Percentiles rank a stretch among this genome's conserved stretches.
Conservation (phyloP, 768 basidiomycete genomes). For the Tylopilus sp. region DNA sequence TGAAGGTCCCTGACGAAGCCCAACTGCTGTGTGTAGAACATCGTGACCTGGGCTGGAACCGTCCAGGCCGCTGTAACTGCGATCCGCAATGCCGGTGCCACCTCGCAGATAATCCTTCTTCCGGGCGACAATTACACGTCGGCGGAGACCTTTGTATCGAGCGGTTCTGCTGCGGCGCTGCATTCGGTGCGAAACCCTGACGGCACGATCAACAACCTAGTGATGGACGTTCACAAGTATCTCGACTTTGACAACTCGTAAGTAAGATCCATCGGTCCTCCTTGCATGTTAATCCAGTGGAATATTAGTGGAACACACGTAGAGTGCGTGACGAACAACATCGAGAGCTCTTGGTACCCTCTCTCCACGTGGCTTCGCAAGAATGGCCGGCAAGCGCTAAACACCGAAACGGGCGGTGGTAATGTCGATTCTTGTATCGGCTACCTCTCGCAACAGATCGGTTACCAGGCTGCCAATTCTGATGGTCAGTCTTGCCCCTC, state of each 20-base stretch:
- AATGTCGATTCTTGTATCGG: conserved; percentile 45
- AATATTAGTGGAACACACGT: conserved; percentile 34
- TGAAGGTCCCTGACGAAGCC: background rate
- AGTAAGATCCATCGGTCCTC: conserved; percentile 16
- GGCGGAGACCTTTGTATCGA: conserved; percentile 48
- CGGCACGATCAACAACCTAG: conserved; percentile 41
- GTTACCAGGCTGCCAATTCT: conserved; percentile 44
- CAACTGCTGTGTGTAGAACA: conserved; percentile 21
- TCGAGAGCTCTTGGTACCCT: conserved; percentile 42
- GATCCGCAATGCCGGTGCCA: conserved; percentile 51
- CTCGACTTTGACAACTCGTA: conserved; percentile 52
- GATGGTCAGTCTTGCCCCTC: conserved; percentile 37
- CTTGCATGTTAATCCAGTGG: background rate
- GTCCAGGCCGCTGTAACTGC: conserved; percentile 61
- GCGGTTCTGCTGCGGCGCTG: conserved; percentile 49
- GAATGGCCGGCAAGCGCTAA: conserved; percentile 51
- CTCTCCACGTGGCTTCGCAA: conserved; percentile 48
- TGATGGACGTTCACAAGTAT: conserved; percentile 66
- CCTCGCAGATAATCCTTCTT: conserved; percentile 48
- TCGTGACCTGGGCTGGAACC: conserved; percentile 45
- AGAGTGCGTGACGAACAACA: conserved; percentile 55
- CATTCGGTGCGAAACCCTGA: conserved; percentile 44
- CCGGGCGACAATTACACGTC: conserved; percentile 58
- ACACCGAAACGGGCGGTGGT: conserved; percentile 61
- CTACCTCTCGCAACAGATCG: conserved; percentile 45